phyloP scores from a whole-genome alignment of 2,329 filamentous ascomycete species.

The Verruconis gallopava region DNA sequence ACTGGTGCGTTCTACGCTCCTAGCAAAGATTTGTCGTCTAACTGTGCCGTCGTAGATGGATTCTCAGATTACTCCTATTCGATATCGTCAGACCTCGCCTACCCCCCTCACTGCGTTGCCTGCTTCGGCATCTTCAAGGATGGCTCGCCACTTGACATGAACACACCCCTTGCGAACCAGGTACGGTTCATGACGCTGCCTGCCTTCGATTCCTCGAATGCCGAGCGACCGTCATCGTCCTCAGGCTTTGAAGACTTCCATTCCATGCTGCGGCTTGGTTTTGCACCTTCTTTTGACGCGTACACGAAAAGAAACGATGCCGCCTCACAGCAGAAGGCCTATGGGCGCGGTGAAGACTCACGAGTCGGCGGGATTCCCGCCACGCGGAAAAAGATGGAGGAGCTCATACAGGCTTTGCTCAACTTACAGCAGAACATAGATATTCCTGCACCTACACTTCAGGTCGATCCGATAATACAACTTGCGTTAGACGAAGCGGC shows the following conservation, averaged over 20 bases:
- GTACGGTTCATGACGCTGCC: slow-evolving; percentile 89
- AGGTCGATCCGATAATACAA: slow-evolving; percentile 81
- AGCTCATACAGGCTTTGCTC: slow-evolving; percentile 77
- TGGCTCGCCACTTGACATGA: slow-evolving; percentile 73
- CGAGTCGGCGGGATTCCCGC: slow-evolving; percentile 82
- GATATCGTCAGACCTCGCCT: slow-evolving; percentile 69
- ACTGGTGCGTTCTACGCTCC: neutral
- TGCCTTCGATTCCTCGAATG: slow-evolving; percentile 24
- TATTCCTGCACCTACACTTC: slow-evolving; percentile 80
- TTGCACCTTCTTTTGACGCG: slow-evolving; percentile 95
- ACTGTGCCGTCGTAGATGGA: neutral
- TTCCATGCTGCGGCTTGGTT: slow-evolving; percentile 76
- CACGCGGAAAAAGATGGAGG: slow-evolving; percentile 94
- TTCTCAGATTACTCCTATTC: slow-evolving; percentile 42
- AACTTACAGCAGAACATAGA: slow-evolving; percentile 97
- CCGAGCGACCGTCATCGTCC: neutral
- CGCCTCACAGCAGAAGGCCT: slow-evolving; percentile 46
- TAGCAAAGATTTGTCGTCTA: neutral
- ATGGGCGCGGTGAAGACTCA: slow-evolving; percentile 62
- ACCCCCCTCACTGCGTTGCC: slow-evolving; percentile 64
- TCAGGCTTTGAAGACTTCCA: slow-evolving; percentile 69
- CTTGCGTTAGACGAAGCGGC: slow-evolving; percentile 68
- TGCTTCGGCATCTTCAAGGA: slow-evolving; percentile 86
- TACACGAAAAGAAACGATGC: slow-evolving; percentile 56
- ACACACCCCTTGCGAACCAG: slow-evolving; percentile 70